Evolutionary conservation across 1,139 yeast genomes (phyloP), one percentile per base, ranked within the genome.

Genomic region (Zygosaccharomyces sapae): DNA sequence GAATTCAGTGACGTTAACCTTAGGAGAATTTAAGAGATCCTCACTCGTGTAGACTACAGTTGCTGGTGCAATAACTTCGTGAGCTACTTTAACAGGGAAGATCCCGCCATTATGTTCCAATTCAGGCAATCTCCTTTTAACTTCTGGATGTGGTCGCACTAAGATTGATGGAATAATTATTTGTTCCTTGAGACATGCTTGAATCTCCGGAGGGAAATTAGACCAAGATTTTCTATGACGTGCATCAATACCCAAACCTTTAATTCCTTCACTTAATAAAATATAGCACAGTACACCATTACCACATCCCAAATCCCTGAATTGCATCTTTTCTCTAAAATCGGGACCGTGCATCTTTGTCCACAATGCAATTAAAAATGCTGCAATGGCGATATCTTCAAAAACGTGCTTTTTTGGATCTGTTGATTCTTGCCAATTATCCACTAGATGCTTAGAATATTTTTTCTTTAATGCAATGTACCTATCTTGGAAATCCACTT

Each of bases 371-470:
- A 90, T 85, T 49, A 92, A 71, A 58, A 90, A 92, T 0, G 97
- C 96, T 0, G 97, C 97, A 56, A 92, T 90, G 1, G 96, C 95
- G 47, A 92, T 76, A 63, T 92, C 98, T 70, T 92, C 98, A 69
- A 90, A 92, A 0, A 90, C 97, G 68, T 92, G 98, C 65, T 92
- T 92, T 57, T 83, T 79, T 1, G 97, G 97, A 66, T 92, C 97
- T 1, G 98, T 92, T 39, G 83, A 81, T 66, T 92, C 98, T 16
- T 76, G 80, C 98, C 98, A 92, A 57, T 75, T 77, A 35, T 81
- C 85, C n/a, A 89, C 90, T 45, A 90, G 69, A 18, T 71, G 69
- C 35, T 83, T 79, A 0, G 96, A 87, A 63, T 90, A 86, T 63
- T 83, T 86, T 63, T 84, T 86, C 68, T 92, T 92, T 57, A 92